phyloP scores from a whole-genome alignment of 306 rosid species.

The Quercus mongolica region DNA sequence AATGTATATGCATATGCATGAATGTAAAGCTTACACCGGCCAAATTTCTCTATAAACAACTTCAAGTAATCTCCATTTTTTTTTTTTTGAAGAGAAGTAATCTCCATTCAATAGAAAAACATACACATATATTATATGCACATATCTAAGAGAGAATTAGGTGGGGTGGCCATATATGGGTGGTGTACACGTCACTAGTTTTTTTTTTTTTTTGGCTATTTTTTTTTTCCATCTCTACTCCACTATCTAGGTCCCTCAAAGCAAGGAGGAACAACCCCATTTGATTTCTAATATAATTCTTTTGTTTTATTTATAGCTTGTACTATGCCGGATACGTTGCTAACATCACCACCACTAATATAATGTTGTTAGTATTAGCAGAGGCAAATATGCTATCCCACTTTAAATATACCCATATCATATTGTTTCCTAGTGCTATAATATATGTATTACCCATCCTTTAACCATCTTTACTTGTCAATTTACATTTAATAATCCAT shows the following conservation, averaged over 20 bases:
- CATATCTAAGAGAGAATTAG: slow-evolving; percentile 23
- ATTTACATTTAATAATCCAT: slow-evolving; percentile 9
- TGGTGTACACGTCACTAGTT: slow-evolving; percentile 45
- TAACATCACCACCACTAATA: slow-evolving; percentile 32
- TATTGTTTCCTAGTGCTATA: neutral
- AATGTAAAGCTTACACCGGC: no score
- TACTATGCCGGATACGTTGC: neutral
- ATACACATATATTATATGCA: neutral
- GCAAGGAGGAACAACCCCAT: slow-evolving; percentile 18
- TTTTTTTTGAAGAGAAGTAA: no score
- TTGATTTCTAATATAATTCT: slow-evolving; percentile 9
- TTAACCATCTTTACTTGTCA: neutral
- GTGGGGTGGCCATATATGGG: slow-evolving; percentile 51
- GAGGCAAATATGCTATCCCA: slow-evolving; percentile 49
- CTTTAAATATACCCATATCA: slow-evolving; percentile 22
- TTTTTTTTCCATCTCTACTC: slow-evolving; percentile 4
- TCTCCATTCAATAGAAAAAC: no score
- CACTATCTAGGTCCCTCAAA: slow-evolving; percentile 13
- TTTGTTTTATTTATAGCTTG: neutral
- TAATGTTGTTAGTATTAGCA: slow-evolving; percentile 31
- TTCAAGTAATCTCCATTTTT: no score
- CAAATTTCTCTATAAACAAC: no score
- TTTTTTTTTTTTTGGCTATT: no score
- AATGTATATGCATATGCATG: no score
- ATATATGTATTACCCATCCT: neutral